Evolutionary conservation across 2,329 filamentous ascomycete species (phyloP).

Genomic region (Neofusicoccum sp.): DNA sequence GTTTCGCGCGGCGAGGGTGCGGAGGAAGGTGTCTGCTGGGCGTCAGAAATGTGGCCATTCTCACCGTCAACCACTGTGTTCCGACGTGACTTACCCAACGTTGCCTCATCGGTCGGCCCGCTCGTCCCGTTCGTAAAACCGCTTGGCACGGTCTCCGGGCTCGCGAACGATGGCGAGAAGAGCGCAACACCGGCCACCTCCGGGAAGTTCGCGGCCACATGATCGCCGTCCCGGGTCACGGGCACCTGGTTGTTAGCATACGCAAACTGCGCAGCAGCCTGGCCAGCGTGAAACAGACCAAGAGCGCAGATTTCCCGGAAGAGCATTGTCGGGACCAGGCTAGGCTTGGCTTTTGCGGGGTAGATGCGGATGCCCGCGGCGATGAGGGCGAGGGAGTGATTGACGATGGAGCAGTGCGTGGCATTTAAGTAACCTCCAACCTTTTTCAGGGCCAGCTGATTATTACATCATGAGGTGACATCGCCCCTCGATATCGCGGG

Average conservation of each 20-base stretch:
- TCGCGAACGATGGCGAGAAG: constrained; percentile 26
- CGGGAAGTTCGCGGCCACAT: constrained; percentile 24
- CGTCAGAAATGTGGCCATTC: constrained; percentile 32
- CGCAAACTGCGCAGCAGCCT: not conserved
- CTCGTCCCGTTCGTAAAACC: constrained; percentile 27
- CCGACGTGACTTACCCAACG: constrained; percentile 25
- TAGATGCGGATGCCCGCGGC: not conserved
- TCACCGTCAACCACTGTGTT: too few species aligned
- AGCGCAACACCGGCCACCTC: constrained; percentile 27
- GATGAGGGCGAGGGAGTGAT: not conserved
- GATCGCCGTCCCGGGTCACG: constrained; percentile 1
- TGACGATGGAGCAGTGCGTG: not conserved
- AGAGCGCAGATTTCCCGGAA: not conserved
- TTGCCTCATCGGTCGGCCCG: constrained; percentile 27
- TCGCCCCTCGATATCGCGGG: not conserved
- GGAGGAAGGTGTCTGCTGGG: constrained; percentile 27
- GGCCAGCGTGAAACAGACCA: not conserved
- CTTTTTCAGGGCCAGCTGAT: not conserved
- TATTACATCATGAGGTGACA: not conserved
- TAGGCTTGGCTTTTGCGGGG: not conserved
- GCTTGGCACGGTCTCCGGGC: constrained; percentile 24
- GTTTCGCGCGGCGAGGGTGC: constrained; percentile 27
- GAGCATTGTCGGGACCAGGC: not conserved
- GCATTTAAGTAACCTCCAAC: not conserved
- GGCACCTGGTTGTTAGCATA: constrained; percentile 23